Evolutionary conservation across 495 filamentous ascomycete genomes (phyloP).

Genomic region (Emericellopsis terricola): DNA sequence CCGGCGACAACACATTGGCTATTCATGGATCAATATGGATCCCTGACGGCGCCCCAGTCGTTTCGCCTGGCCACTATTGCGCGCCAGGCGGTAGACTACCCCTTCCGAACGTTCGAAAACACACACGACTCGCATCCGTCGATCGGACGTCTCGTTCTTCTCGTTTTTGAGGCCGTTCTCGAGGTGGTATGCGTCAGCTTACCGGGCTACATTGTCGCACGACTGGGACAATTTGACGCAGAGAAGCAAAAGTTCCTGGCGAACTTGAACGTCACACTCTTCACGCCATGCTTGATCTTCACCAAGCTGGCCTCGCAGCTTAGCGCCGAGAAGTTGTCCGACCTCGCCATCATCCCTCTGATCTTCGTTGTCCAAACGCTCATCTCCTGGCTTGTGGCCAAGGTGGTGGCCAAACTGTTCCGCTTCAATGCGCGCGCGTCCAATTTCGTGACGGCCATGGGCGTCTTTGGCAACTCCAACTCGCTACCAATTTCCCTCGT

Average conservation of each 20-base stretch:
- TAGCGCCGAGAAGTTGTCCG: slow-evolving; percentile 71
- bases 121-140: slow-evolving; percentile 35
- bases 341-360: slow-evolving; percentile 80
- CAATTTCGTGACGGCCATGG: slow-evolving; percentile 95
- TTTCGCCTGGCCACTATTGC: slow-evolving; percentile 34
- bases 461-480: slow-evolving; percentile 96
- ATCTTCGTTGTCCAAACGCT: slow-evolving; percentile 80
- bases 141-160: slow-evolving; percentile 56
- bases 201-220: slow-evolving; percentile 87
- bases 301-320: slow-evolving; percentile 94
- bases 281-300: slow-evolving; percentile 96
- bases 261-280: slow-evolving; percentile 83
- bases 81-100: slow-evolving; percentile 2
- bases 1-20: background rate
- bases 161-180: slow-evolving; percentile 91
- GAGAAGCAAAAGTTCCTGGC: slow-evolving; percentile 91
- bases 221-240: slow-evolving; percentile 78
- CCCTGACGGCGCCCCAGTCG: slow-evolving; percentile 41
- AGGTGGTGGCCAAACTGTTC: slow-evolving; percentile 49
- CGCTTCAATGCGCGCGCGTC: slow-evolving; percentile 65
- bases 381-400: slow-evolving; percentile 64
- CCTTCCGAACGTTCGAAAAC: slow-evolving; percentile 12
- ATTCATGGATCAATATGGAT: slow-evolving; percentile 17
- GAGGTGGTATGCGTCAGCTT: slow-evolving; percentile 91
- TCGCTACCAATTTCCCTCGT: slow-evolving; percentile 94